phyloP scores from a whole-genome alignment of 2,329 filamentous ascomycete genomes.

The Cercospora sp. region DNA sequence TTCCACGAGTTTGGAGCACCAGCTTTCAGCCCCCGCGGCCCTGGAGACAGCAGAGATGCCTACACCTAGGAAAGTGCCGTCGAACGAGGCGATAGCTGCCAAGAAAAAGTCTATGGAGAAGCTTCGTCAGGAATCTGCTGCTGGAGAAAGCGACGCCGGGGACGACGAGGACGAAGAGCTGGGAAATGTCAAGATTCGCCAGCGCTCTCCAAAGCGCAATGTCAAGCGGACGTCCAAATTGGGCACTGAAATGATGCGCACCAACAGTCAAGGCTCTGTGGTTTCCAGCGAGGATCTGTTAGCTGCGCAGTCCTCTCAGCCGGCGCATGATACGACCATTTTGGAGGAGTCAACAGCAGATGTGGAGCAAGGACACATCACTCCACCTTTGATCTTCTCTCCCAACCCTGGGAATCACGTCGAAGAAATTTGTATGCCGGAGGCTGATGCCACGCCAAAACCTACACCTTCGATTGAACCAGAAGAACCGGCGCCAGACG shows the following conservation, averaged over 20 bases:
- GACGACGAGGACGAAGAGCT: constrained; percentile 87
- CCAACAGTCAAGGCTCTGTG: constrained; percentile 85
- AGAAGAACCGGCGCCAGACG: constrained; percentile 44
- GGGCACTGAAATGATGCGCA: constrained; percentile 96
- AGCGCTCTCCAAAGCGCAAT: constrained; percentile 59
- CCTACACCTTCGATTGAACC: constrained; percentile 31
- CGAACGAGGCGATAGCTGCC: constrained; percentile 70
- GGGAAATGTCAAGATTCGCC: constrained; percentile 59
- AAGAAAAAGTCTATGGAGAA: constrained; percentile 76
- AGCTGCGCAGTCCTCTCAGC: constrained; percentile 17
- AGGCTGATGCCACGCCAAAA: constrained; percentile 41
- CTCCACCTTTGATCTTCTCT: constrained; percentile 55
- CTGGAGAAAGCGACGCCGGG: constrained; percentile 73
- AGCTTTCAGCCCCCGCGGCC: constrained; percentile 64
- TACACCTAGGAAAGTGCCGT: constrained; percentile 61
- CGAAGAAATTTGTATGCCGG: constrained; percentile 44
- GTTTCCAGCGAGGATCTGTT: constrained; percentile 51
- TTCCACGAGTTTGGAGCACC: constrained; percentile 58
- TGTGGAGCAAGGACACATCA: constrained; percentile 43
- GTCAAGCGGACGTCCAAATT: constrained; percentile 68
- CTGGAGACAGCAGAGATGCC: constrained; percentile 29
- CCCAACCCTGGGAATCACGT: constrained; percentile 45
- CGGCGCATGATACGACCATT: constrained; percentile 33
- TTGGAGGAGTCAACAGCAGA: constrained; percentile 44
- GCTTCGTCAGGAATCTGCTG: constrained; percentile 65